Conservation (phyloP, 1,139 yeast species). For the Geotrichum phurueaensis region DNA sequence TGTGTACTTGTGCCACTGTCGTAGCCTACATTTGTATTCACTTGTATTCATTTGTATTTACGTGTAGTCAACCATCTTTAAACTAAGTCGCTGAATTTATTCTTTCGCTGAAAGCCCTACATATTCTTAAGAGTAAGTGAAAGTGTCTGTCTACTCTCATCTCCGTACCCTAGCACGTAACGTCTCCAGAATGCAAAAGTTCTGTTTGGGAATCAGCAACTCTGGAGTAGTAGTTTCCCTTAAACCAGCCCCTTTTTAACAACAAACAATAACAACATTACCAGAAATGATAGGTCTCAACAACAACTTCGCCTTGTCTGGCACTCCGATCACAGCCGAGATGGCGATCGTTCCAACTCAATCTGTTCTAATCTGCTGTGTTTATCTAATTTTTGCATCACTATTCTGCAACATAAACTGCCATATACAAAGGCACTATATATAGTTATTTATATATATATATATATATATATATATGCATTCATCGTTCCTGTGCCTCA, state of each 20-base stretch:
- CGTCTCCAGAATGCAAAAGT: neutral
- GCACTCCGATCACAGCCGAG: neutral
- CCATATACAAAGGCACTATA: neutral
- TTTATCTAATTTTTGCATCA: neutral
- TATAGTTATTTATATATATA: no score
- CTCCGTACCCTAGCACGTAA: neutral
- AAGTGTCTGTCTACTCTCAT: neutral
- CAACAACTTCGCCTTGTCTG: neutral
- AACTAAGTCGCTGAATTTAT: neutral
- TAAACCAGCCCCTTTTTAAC: neutral
- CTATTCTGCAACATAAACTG: neutral
- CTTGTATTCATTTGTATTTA: neutral
- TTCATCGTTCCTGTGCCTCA: neutral
- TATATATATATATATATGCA: neutral
- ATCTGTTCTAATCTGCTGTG: neutral
- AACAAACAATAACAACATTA: neutral
- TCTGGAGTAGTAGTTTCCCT: neutral
- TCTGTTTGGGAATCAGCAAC: neutral
- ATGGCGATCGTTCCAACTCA: neutral
- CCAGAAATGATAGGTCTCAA: neutral
- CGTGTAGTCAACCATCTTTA: neutral
- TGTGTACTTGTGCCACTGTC: neutral
- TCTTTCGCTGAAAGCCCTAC: neutral
- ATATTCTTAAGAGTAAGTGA: neutral
- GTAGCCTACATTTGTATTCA: neutral